A percentile compares a stretch with the other conserved stretches of the same genome.
Conservation (phyloP, 2,329 filamentous ascomycete genomes). For the Rhynchosporium graminicola region DNA sequence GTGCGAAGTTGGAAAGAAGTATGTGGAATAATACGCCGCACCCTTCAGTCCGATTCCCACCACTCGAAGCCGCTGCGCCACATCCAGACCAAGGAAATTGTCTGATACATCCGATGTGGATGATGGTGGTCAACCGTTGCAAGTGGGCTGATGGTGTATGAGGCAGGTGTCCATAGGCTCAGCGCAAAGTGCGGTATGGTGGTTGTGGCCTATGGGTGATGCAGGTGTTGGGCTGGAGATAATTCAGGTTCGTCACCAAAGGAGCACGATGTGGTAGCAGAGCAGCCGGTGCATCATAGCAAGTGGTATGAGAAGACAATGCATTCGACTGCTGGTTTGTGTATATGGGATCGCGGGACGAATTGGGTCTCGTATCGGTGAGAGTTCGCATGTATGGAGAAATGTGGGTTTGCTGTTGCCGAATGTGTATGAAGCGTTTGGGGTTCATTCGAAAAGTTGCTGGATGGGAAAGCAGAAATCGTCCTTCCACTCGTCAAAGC, state of each 20-base stretch:
- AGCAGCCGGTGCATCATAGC: background rate
- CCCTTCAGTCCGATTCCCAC: background rate
- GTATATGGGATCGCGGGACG: background rate
- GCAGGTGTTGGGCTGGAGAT: background rate
- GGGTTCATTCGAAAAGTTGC: background rate
- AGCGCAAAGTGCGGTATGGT: background rate
- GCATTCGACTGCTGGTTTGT: conserved; percentile 4
- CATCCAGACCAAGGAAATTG: background rate
- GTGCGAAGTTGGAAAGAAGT: background rate
- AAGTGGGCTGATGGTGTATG: background rate
- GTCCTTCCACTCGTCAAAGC: no score
- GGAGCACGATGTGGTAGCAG: conserved; percentile 4
- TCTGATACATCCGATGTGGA: background rate
- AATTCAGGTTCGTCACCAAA: conserved; percentile 1
- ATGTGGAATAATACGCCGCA: background rate
- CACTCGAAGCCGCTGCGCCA: background rate
- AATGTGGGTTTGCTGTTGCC: background rate
- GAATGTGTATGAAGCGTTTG: background rate
- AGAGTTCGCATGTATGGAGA: background rate
- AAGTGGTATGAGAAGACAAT: background rate
- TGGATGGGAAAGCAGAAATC: background rate
- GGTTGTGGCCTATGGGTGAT: background rate
- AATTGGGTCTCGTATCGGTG: conserved; percentile 8
- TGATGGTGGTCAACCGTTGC: background rate
- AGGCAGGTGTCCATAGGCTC: background rate